Evolutionary conservation across 768 basidiomycete species (phyloP).

Genomic region (Boletales sp.): DNA sequence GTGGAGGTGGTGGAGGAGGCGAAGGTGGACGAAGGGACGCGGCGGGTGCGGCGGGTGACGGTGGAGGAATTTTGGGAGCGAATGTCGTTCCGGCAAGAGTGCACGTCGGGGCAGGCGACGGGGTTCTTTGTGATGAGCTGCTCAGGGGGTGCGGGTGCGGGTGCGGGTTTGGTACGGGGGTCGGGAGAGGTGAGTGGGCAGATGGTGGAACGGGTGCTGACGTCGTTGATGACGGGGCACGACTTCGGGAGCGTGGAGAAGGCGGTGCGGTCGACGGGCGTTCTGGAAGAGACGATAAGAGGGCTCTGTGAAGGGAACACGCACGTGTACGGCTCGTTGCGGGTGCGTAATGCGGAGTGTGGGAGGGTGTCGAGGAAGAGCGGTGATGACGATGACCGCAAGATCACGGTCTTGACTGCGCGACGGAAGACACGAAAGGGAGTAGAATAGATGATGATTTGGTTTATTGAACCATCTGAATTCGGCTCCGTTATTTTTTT

Average conservation of each 20-base stretch:
- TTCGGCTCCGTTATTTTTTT: neutral
- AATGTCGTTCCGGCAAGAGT: conserved; percentile 96
- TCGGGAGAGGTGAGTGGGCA: conserved; percentile 61
- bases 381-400: conserved; percentile 57
- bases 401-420: conserved; percentile 45
- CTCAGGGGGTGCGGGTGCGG: conserved; percentile 21
- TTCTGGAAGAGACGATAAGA: conserved; percentile 63
- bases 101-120: conserved; percentile 83
- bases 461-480: no score
- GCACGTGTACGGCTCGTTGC: conserved; percentile 56
- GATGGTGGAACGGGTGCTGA: conserved; percentile 67
- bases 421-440: conserved; percentile 44
- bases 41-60: conserved; percentile 56
- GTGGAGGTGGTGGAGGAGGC: conserved; percentile 16
- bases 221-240: conserved; percentile 64
- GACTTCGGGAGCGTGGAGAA: conserved; percentile 72
- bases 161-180: no score
- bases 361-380: conserved; percentile 18
- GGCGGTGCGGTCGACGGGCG: conserved; percentile 65
- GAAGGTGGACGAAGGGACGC: conserved; percentile 31
- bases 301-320: conserved; percentile 67
- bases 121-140: conserved; percentile 81
- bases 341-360: conserved; percentile 46
- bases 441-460: neutral
- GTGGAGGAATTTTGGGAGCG: conserved; percentile 94